These are phyloP conservation scores for Alisma plantagoaquatica DNA, from an alignment of 106 monocot genomes.

Conservation along the genomic window DNA sequence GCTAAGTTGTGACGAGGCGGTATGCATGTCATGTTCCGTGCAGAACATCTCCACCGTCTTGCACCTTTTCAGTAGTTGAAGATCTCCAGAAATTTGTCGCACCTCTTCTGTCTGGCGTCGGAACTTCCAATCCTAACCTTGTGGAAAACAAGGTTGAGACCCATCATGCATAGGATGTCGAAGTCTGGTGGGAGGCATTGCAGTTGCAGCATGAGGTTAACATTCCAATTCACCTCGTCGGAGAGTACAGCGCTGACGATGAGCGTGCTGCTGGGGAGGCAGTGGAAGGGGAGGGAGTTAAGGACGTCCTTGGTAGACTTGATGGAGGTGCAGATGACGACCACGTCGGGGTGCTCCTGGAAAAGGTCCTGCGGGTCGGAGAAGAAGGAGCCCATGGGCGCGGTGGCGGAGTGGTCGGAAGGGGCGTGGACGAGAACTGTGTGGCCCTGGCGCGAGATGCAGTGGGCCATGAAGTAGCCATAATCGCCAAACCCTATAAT, in stretches of 20 bases:
- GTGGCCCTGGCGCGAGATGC: conserved; percentile 41
- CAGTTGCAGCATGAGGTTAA: conserved; percentile 31
- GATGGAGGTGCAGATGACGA: conserved; percentile 43
- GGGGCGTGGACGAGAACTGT: conserved; percentile 49
- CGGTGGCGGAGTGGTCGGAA: conserved; percentile 41
- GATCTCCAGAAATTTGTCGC: conserved; percentile 33
- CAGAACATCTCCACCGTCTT: conserved; percentile 68
- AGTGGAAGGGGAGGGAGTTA: conserved; percentile 23
- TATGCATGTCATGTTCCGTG: conserved; percentile 37
- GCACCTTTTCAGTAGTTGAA: conserved; percentile 44
- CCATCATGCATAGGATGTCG: conserved; percentile 53
- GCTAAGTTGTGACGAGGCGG: conserved; percentile 49
- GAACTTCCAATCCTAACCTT: conserved; percentile 27
- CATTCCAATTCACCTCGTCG: conserved; percentile 60
- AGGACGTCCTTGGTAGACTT: conserved; percentile 34
- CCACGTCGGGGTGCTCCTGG: conserved; percentile 59
- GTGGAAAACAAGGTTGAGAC: conserved; percentile 50
- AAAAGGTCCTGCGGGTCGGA: conserved; percentile 53
- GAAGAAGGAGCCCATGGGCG: conserved; percentile 37
- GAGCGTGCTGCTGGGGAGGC: conserved; percentile 49
- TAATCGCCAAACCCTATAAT: conserved; percentile 61
- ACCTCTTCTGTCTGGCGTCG: conserved; percentile 8
- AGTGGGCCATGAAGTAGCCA: conserved; percentile 45
- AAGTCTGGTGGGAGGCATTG: conserved; percentile 31
- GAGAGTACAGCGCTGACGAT: conserved; percentile 53